Conservation (phyloP, 495 filamentous ascomycete genomes). For the Aspergillus coremiiformis region DNA sequence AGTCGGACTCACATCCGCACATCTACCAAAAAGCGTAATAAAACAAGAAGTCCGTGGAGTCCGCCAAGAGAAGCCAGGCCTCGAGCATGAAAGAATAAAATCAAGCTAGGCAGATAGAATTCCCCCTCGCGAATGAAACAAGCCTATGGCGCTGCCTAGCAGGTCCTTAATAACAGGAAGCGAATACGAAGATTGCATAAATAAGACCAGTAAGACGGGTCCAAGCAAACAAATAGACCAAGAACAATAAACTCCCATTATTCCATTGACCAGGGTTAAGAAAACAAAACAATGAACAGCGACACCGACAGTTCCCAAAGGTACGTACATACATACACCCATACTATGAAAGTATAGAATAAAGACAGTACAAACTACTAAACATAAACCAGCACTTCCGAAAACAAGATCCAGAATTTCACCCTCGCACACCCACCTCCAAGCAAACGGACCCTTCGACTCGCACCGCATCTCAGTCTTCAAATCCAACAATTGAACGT, state of each 20-base stretch:
- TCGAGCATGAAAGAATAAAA: too few species aligned
- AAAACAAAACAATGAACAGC: neutral
- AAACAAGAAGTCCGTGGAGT: neutral
- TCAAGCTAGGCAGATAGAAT: neutral
- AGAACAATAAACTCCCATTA: too few species aligned
- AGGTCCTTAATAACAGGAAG: neutral
- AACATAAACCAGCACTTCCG: slow-evolving; percentile 8
- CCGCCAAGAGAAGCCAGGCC: neutral
- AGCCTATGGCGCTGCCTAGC: neutral
- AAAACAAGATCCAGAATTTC: slow-evolving; percentile 25
- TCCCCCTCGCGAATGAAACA: neutral
- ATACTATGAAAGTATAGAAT: too few species aligned
- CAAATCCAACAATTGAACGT: slow-evolving; percentile 35
- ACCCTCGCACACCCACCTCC: slow-evolving; percentile 32
- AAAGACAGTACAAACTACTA: neutral
- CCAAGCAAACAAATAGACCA: too few species aligned
- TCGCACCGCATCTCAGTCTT: slow-evolving; percentile 27
- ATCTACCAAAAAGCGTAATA: neutral
- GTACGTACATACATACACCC: too few species aligned
- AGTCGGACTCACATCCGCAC: neutral
- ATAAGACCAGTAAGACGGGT: too few species aligned
- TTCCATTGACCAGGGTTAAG: too few species aligned
- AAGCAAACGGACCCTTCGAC: slow-evolving; percentile 22
- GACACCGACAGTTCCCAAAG: neutral
- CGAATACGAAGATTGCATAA: neutral